Conservation (phyloP, 106 monocot species). For the Triglochin maritima region DNA sequence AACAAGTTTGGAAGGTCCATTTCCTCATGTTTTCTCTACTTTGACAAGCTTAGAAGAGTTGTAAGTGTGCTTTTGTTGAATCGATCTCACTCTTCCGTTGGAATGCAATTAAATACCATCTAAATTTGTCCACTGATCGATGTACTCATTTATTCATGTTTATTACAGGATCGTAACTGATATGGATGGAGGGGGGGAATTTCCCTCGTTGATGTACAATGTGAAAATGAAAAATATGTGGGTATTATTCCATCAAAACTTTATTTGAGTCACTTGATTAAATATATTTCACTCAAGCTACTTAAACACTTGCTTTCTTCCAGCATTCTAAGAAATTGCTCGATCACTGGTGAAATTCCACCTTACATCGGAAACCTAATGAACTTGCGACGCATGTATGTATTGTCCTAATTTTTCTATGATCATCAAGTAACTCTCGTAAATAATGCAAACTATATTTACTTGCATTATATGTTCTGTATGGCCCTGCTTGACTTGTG, state of each 20-base stretch:
- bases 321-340: conserved; percentile 13
- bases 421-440: no score
- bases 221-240: not conserved
- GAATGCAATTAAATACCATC: no score
- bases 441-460: not conserved
- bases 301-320: not conserved
- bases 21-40: conserved; percentile 5
- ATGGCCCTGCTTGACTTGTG: not conserved
- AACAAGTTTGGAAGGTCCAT: conserved; percentile 19
- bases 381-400: conserved; percentile 16
- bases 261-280: not conserved
- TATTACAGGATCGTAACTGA: conserved; percentile 8
- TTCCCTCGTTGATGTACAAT: conserved; percentile 3
- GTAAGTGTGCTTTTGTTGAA: conserved; percentile 11
- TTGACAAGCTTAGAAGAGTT: not conserved
- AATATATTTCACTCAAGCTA: not conserved
- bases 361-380: conserved; percentile 8
- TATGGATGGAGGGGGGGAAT: not conserved
- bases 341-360: conserved; percentile 13
- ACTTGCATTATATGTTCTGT: not conserved
- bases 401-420: no score
- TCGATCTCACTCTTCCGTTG: no score
- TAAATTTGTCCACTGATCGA: no score
- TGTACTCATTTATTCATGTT: not conserved
- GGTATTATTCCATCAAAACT: conserved; percentile 1